Conservation (phyloP, 1,284 basidiomycete species). For the Ceratobasidium sp. region DNA sequence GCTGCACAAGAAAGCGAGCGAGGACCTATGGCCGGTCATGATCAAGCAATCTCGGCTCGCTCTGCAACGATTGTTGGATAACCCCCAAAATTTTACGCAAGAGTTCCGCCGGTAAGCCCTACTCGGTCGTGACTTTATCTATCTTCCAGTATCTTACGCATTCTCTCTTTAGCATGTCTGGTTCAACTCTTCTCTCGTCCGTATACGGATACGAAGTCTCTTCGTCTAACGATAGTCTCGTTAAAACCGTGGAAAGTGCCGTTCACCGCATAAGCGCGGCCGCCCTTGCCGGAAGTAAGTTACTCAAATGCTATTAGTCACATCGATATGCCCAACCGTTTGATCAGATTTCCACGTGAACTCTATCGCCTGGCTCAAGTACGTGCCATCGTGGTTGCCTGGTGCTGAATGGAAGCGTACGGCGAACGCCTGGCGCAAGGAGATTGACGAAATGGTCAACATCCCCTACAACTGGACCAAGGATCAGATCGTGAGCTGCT, state of each 20-base stretch:
- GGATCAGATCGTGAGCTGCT: conserved; percentile 5
- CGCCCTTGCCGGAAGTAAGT: conserved; percentile 25
- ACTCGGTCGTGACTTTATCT: background rate
- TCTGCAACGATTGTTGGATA: conserved; percentile 12
- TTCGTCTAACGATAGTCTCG: conserved; percentile 1
- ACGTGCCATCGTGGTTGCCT: conserved; percentile 42
- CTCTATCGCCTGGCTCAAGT: conserved; percentile 29
- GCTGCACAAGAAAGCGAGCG: conserved; percentile 24
- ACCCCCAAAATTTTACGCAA: conserved; percentile 27
- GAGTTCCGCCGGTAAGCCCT: conserved; percentile 19
- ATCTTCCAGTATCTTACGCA: background rate
- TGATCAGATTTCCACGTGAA: conserved; percentile 33
- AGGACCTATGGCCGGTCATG: conserved; percentile 27
- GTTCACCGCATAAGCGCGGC: conserved; percentile 14
- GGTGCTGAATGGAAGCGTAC: conserved; percentile 42
- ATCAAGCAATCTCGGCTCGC: conserved; percentile 16
- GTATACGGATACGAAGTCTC: conserved; percentile 33
- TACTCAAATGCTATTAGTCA: too few species aligned
- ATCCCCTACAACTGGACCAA: conserved; percentile 31
- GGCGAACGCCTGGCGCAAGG: conserved; percentile 31
- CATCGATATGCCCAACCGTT: too few species aligned
- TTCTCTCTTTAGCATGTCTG: conserved; percentile 1
- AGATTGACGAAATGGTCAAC: conserved; percentile 20
- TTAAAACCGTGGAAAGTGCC: conserved; percentile 21
- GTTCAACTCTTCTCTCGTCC: conserved; percentile 9